These are phyloP conservation scores for Chaetomiaceae sp. DNA, from an alignment of 2,329 filamentous ascomycete genomes.

Conservation along the genomic window DNA sequence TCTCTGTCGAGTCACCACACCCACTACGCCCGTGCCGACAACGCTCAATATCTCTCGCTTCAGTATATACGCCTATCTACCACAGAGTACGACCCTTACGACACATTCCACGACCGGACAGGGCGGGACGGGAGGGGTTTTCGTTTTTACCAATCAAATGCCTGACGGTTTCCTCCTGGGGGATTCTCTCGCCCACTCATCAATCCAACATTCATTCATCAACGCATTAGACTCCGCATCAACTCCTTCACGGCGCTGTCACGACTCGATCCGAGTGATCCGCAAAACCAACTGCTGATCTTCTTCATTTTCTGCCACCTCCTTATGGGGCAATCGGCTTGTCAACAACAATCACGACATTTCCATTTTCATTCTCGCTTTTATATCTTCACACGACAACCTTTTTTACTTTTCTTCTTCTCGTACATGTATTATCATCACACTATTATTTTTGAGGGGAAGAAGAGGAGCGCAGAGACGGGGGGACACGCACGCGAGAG, in stretches of 20 bases:
- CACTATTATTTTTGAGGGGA: neutral
- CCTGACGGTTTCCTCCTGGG: too few relatives aligned
- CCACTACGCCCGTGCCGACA: neutral
- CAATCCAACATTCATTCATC: too few relatives aligned
- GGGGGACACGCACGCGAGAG: neutral
- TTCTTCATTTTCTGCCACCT: neutral
- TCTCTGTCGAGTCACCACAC: neutral
- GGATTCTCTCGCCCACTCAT: too few relatives aligned
- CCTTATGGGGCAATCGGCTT: neutral
- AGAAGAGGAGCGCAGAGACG: neutral
- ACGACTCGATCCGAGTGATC: neutral
- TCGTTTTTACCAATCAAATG: neutral
- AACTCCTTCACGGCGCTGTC: too few relatives aligned
- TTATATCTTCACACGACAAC: too few relatives aligned
- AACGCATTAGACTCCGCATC: too few relatives aligned
- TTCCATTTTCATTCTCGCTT: neutral
- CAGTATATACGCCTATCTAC: neutral
- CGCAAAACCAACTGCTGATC: too few relatives aligned
- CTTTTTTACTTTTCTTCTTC: neutral
- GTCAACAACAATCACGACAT: neutral
- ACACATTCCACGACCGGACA: slow-evolving; percentile 5
- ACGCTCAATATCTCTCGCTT: neutral
- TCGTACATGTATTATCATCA: slow-evolving; percentile 1
- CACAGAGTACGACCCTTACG: slow-evolving; percentile 5
- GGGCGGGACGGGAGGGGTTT: neutral